Conservation (phyloP, 2,329 filamentous ascomycete species). For the Colletotrichum sp. region DNA sequence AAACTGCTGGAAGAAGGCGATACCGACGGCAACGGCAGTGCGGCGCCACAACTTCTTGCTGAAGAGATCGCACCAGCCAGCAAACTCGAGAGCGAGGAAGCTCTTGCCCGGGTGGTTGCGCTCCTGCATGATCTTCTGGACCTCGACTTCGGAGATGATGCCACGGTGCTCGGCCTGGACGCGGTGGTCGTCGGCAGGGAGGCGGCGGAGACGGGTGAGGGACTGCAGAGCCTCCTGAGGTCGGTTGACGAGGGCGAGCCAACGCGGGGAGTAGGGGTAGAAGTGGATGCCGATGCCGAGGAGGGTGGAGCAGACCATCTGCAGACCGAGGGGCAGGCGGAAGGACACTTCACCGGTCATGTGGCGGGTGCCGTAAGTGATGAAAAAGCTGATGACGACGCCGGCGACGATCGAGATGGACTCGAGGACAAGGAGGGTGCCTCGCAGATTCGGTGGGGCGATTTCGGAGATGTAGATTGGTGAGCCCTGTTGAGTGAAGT, state of each 20-base stretch:
- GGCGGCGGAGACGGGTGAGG: constrained; percentile 42
- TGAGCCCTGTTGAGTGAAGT: constrained; percentile 19
- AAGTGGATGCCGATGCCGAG: constrained; percentile 46
- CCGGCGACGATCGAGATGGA: constrained; percentile 57
- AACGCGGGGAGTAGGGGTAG: constrained; percentile 51
- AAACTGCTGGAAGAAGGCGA: constrained; percentile 30
- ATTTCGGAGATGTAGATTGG: constrained; percentile 38
- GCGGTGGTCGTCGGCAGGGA: constrained; percentile 46
- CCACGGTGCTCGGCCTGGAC: constrained; percentile 53
- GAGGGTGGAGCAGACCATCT: constrained; percentile 45
- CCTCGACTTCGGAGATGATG: constrained; percentile 52
- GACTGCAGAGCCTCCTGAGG: constrained; percentile 42
- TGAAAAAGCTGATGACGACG: constrained; percentile 58
- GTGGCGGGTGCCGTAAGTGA: constrained; percentile 55
- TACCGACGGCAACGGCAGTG: constrained; percentile 40
- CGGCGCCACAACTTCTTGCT: constrained; percentile 46
- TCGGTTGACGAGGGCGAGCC: constrained; percentile 44
- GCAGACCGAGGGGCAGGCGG: constrained; percentile 52
- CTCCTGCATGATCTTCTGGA: constrained; percentile 45
- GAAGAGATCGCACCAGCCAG: constrained; percentile 53
- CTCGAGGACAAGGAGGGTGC: constrained; percentile 53
- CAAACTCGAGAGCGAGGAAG: constrained; percentile 46
- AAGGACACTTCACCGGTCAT: constrained; percentile 46
- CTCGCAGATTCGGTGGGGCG: constrained; percentile 41
- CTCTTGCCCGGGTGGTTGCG: constrained; percentile 39